Evolutionary conservation across 2,329 filamentous ascomycete genomes (phyloP), one percentile per base, ranked within the genome.

Genomic region (Ceratocystis harringtonii): DNA sequence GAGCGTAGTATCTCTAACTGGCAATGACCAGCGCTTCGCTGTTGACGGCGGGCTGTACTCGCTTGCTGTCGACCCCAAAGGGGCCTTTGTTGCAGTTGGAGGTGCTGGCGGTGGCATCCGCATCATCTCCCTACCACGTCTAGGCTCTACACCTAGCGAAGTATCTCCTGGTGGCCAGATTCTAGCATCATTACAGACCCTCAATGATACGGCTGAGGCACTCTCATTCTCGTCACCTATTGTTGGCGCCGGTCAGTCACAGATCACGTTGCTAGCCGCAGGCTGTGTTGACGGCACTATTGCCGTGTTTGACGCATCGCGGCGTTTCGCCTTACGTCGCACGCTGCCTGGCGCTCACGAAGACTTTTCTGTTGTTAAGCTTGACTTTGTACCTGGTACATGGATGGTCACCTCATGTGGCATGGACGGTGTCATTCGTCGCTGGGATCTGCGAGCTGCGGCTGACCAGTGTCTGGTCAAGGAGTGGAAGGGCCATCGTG

Each of bases 11-110:
- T 85, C 84, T 0, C 79, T 96, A 58, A 96, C 89, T 1, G 82
- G 81, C 0, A 80, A 84, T 15, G 94, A 99, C 76, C 89, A 95
- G 78, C 86, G 94, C 60, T 99, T 99, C 77, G 85, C 84, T 41
- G 88, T 97, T 62, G 89, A 96, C 67, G 94, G 92, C 28, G 94
- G 94, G 0, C 79, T 99, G 1, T 97, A 91, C 81, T 90, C 88
- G 48, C 83, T 96, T 44, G 90, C 89, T 19, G 79, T 96, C 69
- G 87, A 92, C 5, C 91, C 92, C 0, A 85, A 84, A 17, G 88
- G 90, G 48, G 79, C 87, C 0, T 87, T 95, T 69, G 84, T 91
- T 1, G 92, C 90, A 0, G 89, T 90, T 0, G 94, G 94, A 66
- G 94, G 94, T 68, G 92, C 90, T 0, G 89, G 87, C 66, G 94